Base-by-base conservation (phyloP, 2,329 filamentous ascomycete species). In the Lecanicillium sp. region DNA sequence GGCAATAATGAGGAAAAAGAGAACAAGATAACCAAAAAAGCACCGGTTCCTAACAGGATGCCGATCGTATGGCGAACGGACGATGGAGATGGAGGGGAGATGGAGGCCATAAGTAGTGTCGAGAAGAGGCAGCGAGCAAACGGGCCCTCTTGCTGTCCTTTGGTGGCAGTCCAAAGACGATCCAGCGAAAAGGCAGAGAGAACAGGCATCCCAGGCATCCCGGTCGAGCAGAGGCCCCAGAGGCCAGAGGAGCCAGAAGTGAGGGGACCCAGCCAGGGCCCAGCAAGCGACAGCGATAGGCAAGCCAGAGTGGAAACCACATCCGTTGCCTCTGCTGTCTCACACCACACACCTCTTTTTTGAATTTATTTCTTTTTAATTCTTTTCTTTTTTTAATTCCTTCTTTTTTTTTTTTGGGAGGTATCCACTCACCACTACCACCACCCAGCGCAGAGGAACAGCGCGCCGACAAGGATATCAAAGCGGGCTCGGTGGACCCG, bases 1-100 rank as follows among this genome's bases (percentile, higher is more conserved):
- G 68, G 68, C 66, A 66, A 65, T n/a, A n/a, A n/a, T n/a, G n/a
- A 67, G 70, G 68, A 63, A 67, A 68, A 67, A 65, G 64, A 68
- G 67, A 56, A 58, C 53, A 68, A 63, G 62, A 70, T 68, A 65
- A 72, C 43, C 63, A 65, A 56, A 59, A 57, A 58, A 58, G 55
- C 58, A 62, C 63, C 63, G 63, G 64, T 66, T 67, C 66, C 63
- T 62, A 71, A 68, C 57, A 65, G 63, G 69, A 60, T 73, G 70
- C 67, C 69, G 69, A 74, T 75, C 70, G 67, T 70, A 65, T 67
- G 63, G 63, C 61, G 59, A 66, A 60, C 56, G 58, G 49, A 56
- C 52, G 56, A 55, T 56, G 54, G 62, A 65, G 61, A 57, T 61
- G 66, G 60, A 69, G 71, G 72, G 70, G 63, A 56, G 59, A 55